These are phyloP conservation scores for Stagonosporopsis vannaccii DNA, from an alignment of 2,329 filamentous ascomycete genomes.

Conservation along the genomic window DNA sequence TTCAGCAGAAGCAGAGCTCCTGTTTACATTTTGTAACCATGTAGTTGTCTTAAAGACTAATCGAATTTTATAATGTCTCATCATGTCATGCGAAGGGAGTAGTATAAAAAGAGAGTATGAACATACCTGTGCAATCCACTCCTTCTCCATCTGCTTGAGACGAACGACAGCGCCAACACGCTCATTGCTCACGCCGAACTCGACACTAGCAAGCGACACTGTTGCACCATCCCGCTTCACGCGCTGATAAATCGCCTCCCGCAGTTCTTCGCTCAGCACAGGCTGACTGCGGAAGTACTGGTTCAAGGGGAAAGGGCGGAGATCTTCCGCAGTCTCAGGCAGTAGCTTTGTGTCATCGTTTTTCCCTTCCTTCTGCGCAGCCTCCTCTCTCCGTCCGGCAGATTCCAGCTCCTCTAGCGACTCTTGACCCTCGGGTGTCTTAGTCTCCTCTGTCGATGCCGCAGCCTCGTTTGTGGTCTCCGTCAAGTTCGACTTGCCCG, in stretches of 20 bases:
- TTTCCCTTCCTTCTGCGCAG: slow-evolving; percentile 25
- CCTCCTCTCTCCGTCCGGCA: slow-evolving; percentile 30
- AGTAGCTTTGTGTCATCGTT: slow-evolving; percentile 34
- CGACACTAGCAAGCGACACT: slow-evolving; percentile 77
- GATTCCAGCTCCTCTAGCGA: slow-evolving; percentile 38
- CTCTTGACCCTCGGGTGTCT: slow-evolving; percentile 39
- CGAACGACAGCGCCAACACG: slow-evolving; percentile 85
- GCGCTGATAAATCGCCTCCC: slow-evolving; percentile 75
- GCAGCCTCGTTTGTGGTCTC: slow-evolving; percentile 33
- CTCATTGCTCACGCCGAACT: slow-evolving; percentile 80
- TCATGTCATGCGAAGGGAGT: slow-evolving; percentile 56
- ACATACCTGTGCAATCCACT: slow-evolving; percentile 78
- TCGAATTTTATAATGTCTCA: slow-evolving; percentile 80
- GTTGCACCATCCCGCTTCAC: slow-evolving; percentile 69
- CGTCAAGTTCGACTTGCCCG: slow-evolving; percentile 24
- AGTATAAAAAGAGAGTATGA: neutral
- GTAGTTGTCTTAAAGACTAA: slow-evolving; percentile 99
- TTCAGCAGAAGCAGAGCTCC: slow-evolving; percentile 76
- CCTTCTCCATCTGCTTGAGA: slow-evolving; percentile 84
- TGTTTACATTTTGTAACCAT: slow-evolving; percentile 79
- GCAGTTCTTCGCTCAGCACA: slow-evolving; percentile 75
- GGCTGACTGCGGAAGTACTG: slow-evolving; percentile 71
- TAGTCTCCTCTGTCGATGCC: slow-evolving; percentile 33
- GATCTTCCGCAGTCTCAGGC: slow-evolving; percentile 43
- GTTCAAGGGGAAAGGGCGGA: slow-evolving; percentile 77